Evolutionary conservation across 805 yeast genomes (phyloP), one percentile per base, ranked within the genome.

Genomic region (Danielia reshetovae): DNA sequence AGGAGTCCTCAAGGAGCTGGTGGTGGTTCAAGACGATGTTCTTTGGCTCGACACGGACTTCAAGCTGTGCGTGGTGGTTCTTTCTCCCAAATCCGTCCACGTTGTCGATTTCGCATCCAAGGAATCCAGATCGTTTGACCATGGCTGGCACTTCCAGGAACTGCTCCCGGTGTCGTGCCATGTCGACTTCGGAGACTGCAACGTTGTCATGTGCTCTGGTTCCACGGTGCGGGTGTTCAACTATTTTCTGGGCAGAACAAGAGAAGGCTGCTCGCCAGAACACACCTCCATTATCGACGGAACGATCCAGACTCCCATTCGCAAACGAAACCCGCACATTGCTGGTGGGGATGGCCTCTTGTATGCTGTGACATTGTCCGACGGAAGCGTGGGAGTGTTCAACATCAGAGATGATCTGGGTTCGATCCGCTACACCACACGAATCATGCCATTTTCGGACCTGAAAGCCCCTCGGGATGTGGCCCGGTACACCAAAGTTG

Each of bases 321-420:
- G 9, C 13, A 14, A 35, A 13, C 27, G 62, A 30, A 55, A 61
- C 29, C 15, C 26, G 7, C 29, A 32, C 3, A 29, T 62, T 7
- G 59, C 58, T 4, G 75, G 75, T 1, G 51, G 54, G n/a, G 74
- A 69, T 45, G 72, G 72, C 1, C 54, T 63, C 11, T 46, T 63
- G 18, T 60, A 49, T 36, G 70, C 61, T 3, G 50, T 69, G 26
- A 54, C 68, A 7, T 43, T 72, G 26, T 55, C 57, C 23, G 65
- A 67, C 22, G 70, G 70, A 12, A 51, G 59, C 10, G 69, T 73
- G 4, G 46, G 65, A 1, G 58, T 72, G 1, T 55, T 72, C 55
- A 66, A 74, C 39, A 55, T 71, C 2, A 54, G 81, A n/a, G 48
- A 30, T 10, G 35, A 40, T 5, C 27, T 18, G 16, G 35, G 43